These are phyloP conservation scores for Xylaria flabelliformis DNA, from an alignment of 495 filamentous ascomycete species.

Conservation along the genomic window DNA sequence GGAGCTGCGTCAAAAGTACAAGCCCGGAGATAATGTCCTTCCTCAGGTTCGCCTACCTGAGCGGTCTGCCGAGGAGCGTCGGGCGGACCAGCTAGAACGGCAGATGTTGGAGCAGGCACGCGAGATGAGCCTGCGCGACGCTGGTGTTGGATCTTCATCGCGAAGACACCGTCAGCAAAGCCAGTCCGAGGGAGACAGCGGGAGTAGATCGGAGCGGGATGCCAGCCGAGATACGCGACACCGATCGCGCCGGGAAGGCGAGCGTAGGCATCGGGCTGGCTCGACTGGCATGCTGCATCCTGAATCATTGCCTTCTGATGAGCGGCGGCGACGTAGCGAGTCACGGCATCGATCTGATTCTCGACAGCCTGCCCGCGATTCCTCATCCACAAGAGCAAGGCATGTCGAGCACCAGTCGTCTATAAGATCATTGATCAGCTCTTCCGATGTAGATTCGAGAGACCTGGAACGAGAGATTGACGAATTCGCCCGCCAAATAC, in stretches of 20 bases:
- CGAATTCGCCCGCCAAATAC: slow-evolving; percentile 86
- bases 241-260: slow-evolving; percentile 38
- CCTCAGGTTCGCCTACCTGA: slow-evolving; percentile 57
- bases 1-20: slow-evolving; percentile 73
- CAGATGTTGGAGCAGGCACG: slow-evolving; percentile 73
- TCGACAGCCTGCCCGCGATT: slow-evolving; percentile 44
- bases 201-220: slow-evolving; percentile 41
- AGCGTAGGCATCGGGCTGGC: slow-evolving; percentile 39
- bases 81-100: slow-evolving; percentile 68
- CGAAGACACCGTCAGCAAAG: slow-evolving; percentile 53
- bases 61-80: slow-evolving; percentile 52
- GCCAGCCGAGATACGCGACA: slow-evolving; percentile 40
- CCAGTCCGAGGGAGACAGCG: slow-evolving; percentile 48
- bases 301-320: slow-evolving; percentile 36
- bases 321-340: slow-evolving; percentile 36
- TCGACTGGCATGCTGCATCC: slow-evolving; percentile 41
- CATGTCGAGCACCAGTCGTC: slow-evolving; percentile 86
- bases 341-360: slow-evolving; percentile 43
- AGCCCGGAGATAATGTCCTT: slow-evolving; percentile 77
- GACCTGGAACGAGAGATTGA: slow-evolving; percentile 75
- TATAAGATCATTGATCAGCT: slow-evolving; percentile 79
- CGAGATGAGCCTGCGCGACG: slow-evolving; percentile 73
- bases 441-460: slow-evolving; percentile 71
- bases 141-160: slow-evolving; percentile 52
- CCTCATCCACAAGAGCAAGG: slow-evolving; percentile 46